Conservation (phyloP, 1,284 basidiomycete species). For the Kalmanozyma brasiliensis region DNA sequence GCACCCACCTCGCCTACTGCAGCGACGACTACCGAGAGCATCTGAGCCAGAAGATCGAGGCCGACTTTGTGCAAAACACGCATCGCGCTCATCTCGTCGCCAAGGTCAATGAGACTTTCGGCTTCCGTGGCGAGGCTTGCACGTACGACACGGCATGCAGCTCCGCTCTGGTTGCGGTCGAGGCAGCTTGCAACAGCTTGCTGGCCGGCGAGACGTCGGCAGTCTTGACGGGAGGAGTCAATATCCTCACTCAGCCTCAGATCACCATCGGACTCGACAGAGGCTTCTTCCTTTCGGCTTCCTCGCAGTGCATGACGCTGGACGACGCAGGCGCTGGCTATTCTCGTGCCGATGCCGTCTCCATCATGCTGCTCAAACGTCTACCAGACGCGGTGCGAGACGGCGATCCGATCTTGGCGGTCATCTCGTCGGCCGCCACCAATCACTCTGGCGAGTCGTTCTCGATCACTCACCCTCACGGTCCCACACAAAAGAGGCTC, state of each 20-base stretch:
- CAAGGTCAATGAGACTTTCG: conserved; percentile 33
- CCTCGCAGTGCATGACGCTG: conserved; percentile 51
- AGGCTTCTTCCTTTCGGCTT: conserved; percentile 51
- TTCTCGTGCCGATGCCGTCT: conserved; percentile 48
- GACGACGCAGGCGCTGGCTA: conserved; percentile 50
- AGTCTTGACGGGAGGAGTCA: conserved; percentile 50
- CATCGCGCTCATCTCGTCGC: conserved; percentile 44
- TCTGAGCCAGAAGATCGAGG: conserved; percentile 40
- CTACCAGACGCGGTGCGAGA: conserved; percentile 43
- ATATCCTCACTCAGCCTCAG: conserved; percentile 52
- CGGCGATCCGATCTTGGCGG: conserved; percentile 43
- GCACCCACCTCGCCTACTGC: conserved; percentile 45
- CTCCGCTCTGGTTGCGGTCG: conserved; percentile 50
- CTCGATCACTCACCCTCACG: conserved; percentile 54
- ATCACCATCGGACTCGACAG: conserved; percentile 53
- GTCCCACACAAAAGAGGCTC: conserved; percentile 39
- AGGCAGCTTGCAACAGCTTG: conserved; percentile 44
- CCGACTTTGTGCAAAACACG: conserved; percentile 29
- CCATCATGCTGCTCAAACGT: conserved; percentile 46
- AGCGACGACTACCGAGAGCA: conserved; percentile 52
- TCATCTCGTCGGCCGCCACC: conserved; percentile 45
- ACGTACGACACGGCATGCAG: conserved; percentile 53
- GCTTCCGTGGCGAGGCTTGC: conserved; percentile 43
- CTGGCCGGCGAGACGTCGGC: conserved; percentile 23
- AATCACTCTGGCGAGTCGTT: conserved; percentile 52